Percentiles rank a stretch among this genome's conserved stretches.
These are phyloP conservation scores for Stephanodiscus triporus DNA, from an alignment of 108 stramenopile genomes.

Conservation along the genomic window DNA sequence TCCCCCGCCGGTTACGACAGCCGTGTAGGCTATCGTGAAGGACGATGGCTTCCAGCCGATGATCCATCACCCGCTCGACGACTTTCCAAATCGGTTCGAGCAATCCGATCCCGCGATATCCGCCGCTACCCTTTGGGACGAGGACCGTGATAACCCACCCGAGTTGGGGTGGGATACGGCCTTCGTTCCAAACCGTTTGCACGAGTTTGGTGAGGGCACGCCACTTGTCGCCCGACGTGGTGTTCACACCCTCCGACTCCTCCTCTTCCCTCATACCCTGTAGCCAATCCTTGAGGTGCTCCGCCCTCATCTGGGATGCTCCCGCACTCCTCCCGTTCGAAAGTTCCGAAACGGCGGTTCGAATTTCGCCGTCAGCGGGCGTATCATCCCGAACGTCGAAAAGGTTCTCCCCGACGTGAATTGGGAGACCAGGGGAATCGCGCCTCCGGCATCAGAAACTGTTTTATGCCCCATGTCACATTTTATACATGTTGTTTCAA, in stretches of 20 bases:
- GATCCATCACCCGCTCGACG: constrained; percentile 2
- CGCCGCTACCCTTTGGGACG: constrained; percentile 15
- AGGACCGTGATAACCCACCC: constrained; percentile 7
- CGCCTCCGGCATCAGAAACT: too few species aligned
- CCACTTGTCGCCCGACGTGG: neutral
- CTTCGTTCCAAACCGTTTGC: neutral
- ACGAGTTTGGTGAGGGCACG: neutral
- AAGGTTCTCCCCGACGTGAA: too few species aligned
- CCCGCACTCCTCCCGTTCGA: too few species aligned
- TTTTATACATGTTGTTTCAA: too few species aligned
- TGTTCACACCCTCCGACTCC: neutral
- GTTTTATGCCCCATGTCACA: too few species aligned
- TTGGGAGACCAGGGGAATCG: too few species aligned
- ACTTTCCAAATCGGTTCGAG: constrained; percentile 26
- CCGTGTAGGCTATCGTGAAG: constrained; percentile 13
- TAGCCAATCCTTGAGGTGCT: neutral
- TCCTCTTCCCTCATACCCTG: neutral
- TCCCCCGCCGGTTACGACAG: constrained; percentile 10
- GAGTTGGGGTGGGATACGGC: constrained; percentile 4
- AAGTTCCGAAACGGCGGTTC: too few species aligned
- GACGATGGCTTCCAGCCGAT: neutral
- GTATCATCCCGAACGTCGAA: too few species aligned
- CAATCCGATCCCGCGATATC: constrained; percentile 16
- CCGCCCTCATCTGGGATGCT: neutral
- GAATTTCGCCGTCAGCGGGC: too few species aligned